These are phyloP conservation scores for Starmerella kuoi DNA, from an alignment of 805 yeast species.

Conservation along the genomic window DNA sequence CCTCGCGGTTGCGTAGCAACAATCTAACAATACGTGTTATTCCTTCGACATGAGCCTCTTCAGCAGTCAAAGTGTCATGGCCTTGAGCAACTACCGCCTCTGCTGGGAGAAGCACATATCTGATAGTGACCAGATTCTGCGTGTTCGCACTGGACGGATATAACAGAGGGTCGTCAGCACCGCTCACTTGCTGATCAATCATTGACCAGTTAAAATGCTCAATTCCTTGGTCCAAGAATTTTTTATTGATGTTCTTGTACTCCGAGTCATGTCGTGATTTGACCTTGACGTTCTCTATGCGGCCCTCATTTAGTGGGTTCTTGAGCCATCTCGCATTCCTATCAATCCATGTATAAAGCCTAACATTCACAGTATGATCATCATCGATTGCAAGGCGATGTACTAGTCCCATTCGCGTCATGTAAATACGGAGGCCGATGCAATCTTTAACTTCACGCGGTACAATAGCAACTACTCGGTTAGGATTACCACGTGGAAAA, in stretches of 20 bases:
- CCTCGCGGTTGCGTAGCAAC: constrained; percentile 17
- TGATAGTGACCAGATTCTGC: constrained; percentile 47
- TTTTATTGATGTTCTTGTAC: constrained; percentile 47
- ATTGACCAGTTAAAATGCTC: constrained; percentile 66
- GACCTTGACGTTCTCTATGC: constrained; percentile 27
- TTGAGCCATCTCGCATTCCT: constrained; percentile 10
- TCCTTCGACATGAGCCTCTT: constrained; percentile 90
- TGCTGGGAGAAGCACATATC: constrained; percentile 75
- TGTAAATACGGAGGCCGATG: constrained; percentile 52
- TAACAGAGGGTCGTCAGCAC: constrained; percentile 59
- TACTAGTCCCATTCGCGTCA: constrained; percentile 70
- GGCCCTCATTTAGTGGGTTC: constrained; percentile 5
- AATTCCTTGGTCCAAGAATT: constrained; percentile 37
- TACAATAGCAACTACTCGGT: constrained; percentile 45
- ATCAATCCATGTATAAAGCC: constrained; percentile 40
- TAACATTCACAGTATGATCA: constrained; percentile 65
- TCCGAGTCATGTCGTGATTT: constrained; percentile 67
- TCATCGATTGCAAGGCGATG: constrained; percentile 70
- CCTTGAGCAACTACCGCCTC: constrained; percentile 36
- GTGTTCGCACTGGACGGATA: constrained; percentile 36
- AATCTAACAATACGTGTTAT: constrained; percentile 28
- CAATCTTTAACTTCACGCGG: constrained; percentile 33
- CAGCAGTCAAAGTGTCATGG: constrained; percentile 58
- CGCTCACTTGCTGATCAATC: constrained; percentile 83
- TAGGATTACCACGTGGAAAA: constrained; percentile 44